Conservation (phyloP, 768 basidiomycete species). For the Mrakia frigida region DNA sequence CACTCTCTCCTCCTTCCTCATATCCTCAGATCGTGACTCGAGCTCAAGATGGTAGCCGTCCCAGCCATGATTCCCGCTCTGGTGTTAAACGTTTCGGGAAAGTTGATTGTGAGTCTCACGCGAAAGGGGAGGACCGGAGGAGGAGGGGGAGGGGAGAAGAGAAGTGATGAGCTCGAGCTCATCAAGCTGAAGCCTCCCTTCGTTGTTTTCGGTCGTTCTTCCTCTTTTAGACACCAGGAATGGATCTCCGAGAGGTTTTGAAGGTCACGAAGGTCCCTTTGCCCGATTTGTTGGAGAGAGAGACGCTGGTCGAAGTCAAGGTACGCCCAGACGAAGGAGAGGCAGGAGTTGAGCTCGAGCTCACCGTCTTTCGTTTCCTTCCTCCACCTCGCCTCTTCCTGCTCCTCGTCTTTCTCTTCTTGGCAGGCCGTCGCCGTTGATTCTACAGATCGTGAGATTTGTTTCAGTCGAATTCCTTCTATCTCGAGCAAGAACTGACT, state of each 20-base stretch:
- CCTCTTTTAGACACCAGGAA: neutral
- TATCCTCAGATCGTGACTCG: too few relatives aligned
- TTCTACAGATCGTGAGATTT: neutral
- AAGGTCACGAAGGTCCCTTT: neutral
- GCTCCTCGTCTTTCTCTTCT: neutral
- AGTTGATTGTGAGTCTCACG: too few relatives aligned
- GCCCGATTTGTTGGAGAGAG: neutral
- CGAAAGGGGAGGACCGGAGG: too few relatives aligned
- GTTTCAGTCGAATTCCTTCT: neutral
- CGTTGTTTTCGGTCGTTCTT: neutral
- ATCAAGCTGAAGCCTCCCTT: neutral
- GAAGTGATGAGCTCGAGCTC: neutral
- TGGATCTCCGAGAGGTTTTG: neutral
- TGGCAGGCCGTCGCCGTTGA: slow-evolving; percentile 1
- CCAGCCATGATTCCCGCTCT: too few relatives aligned
- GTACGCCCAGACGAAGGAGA: neutral
- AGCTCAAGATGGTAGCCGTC: too few relatives aligned
- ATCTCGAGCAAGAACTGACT: too few relatives aligned
- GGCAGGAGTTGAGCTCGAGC: neutral
- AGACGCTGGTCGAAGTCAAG: neutral
- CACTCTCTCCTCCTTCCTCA: too few relatives aligned
- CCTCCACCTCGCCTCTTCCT: neutral
- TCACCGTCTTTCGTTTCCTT: neutral
- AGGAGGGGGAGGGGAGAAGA: too few relatives aligned
- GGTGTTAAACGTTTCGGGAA: too few relatives aligned